Evolutionary conservation across 164 flowering plant species (phyloP), one percentile per base, ranked within the genome.

Genomic region (Berberis vulgaris): DNA sequence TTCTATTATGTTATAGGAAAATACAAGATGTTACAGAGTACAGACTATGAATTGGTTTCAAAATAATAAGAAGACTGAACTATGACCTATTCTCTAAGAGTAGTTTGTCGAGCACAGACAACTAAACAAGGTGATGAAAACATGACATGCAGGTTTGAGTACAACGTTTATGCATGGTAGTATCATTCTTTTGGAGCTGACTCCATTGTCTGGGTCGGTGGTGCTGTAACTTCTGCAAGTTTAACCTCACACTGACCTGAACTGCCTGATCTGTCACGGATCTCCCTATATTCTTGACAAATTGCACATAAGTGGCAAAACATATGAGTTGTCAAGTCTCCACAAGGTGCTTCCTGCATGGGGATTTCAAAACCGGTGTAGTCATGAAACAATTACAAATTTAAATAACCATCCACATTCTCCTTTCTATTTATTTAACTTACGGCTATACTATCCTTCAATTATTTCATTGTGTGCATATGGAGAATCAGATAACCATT

Each of bases 241-340:
- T 66, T 68, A 49, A 70, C 76, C 70, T 81, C 80, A 42, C 78
- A 52, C 6, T 73, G 47, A 41, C 55, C 65, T 1, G 71, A 65
- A 58, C 70, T 76, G 44, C 64, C 77, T 62, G 85, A 72, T 63
- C 90, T 78, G 59, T 91, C 96, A 13, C 83, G 80, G 56, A 91
- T 85, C 73, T 91, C 97, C 70, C 97, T 76, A 71, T 86, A 85
- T 73, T 91, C 97, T 77, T 91, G 97, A 67, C 97, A 91, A 39
- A 80, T 71, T 41, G 97, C 97, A 73, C 97, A 91, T 61, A 82
- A 71, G 73, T 91, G 97, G 72, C 97, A 91, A 77, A 71, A 91
- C 52, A 80, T 67, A 71, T 91, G 97, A 39, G 97, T 88, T 1
- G 71, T 69, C 12, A 88, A 76, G 74, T 91, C 97, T 46, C 94